Evolutionary conservation across 305 asterid genomes (phyloP), one percentile per base, ranked within the genome.

Genomic region (Fraxinus albicans): DNA sequence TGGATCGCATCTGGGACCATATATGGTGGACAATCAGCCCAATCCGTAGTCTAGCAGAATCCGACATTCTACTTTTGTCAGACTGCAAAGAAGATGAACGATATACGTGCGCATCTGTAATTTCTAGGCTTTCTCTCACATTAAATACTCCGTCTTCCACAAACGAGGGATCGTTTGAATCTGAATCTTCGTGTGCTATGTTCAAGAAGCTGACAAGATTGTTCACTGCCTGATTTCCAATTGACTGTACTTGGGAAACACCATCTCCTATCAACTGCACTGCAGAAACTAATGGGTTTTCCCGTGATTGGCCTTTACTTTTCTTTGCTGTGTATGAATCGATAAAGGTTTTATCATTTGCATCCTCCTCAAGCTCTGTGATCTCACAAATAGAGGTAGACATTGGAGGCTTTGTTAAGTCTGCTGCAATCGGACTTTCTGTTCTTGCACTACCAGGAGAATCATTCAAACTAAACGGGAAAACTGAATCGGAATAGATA

Each of bases 141-240:
- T 78, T 55, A 69, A 79, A 80, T 76, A 33, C 63, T 47, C 77
- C 85, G 80, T 80, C 93, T 84, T 87, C 95, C 38, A 90, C 83
- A 86, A 90, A 79, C 44, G 86, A 86, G 74, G 92, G 83, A 89
- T 92, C 98, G 63, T 80, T 90, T 76, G 92, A 89, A 89, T 92
- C 97, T 55, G 90, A 92, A 81, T 95, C 99, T 83, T 93, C 97
- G 17, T 92, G 91, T 29, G 93, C 80, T 58, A 97, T 93, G 78
- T 97, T 97, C 81, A 97, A 87, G 88, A 95, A 95, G 92, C 86
- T 95, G 73, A 89, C 98, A 67, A 97, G 92, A 89, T 93, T 97
- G 91, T 81, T 95, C 35, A 95, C 98, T 25, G 99, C 99, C 88
- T 89, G 97, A 89, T 94, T 97, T 74, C 99, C 99, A 33, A 97